Evolutionary conservation across 345 rosid genomes (phyloP).

Genomic region (Arabidopsis arenosa): DNA sequence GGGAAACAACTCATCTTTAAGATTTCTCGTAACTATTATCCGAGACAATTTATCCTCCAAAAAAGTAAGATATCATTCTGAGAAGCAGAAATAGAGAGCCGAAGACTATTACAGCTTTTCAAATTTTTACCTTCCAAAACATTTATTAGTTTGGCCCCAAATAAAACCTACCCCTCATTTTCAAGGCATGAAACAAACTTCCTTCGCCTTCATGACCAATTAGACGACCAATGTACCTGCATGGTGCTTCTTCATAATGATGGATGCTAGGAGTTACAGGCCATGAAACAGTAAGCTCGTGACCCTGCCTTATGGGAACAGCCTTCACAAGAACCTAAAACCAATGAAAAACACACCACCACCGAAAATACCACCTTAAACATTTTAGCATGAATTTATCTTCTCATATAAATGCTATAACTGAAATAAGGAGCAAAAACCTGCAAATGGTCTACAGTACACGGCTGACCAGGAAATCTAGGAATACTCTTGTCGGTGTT

Average conservation of each 20-base stretch:
- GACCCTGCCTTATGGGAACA: constrained; percentile 81
- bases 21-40: not conserved
- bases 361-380: not conserved
- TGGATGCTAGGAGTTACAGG: constrained; percentile 78
- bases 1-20: no score
- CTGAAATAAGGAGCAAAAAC: constrained; percentile 42
- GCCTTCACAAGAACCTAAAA: constrained; percentile 74
- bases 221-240: constrained; percentile 74
- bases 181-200: constrained; percentile 80
- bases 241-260: constrained; percentile 83
- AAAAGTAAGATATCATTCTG: not conserved
- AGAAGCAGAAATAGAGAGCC: not conserved
- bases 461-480: constrained; percentile 77
- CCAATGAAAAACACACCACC: not conserved
- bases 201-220: constrained; percentile 95
- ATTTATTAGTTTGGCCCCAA: not conserved
- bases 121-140: not conserved
- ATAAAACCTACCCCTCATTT: constrained; percentile 69
- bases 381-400: constrained; percentile 9
- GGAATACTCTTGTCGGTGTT: constrained; percentile 54
- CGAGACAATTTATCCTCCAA: not conserved
- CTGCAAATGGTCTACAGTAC: constrained; percentile 78
- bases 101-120: not conserved
- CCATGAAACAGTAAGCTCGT: constrained; percentile 68
- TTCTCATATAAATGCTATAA: not conserved